Conservation (phyloP, 345 rosid genomes). For the Acer yangbiense region DNA sequence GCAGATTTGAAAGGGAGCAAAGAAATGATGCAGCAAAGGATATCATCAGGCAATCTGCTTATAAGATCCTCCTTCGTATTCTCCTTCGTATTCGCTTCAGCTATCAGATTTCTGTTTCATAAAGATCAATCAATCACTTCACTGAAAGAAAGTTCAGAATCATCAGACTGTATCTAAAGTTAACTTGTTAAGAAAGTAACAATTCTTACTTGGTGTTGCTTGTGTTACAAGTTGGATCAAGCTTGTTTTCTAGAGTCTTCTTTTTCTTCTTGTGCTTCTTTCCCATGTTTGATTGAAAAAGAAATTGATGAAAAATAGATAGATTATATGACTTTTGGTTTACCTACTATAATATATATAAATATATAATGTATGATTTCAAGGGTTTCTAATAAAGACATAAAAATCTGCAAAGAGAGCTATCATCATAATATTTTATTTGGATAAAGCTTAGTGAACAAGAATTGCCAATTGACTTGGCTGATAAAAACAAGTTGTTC, state of each 20-base stretch:
- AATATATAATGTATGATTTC: no score
- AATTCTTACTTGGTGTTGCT: constrained; percentile 1
- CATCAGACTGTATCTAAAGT: not conserved
- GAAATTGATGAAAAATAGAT: no score
- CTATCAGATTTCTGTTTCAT: not conserved
- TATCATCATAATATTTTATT: no score
- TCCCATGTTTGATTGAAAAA: constrained; percentile 4
- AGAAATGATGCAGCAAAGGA: constrained; percentile 12
- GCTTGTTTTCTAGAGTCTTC: not conserved
- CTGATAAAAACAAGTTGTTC: no score
- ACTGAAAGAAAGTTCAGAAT: no score
- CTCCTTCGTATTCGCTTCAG: not conserved
- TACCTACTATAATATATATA: no score
- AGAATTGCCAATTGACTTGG: no score
- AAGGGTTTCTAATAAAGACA: no score
- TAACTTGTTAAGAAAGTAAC: not conserved
- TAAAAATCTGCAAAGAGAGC: no score
- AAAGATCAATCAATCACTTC: not conserved
- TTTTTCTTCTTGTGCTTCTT: not conserved
- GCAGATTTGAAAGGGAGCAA: constrained; percentile 19
- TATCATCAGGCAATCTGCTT: not conserved
- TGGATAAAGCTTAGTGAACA: no score
- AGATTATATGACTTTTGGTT: no score
- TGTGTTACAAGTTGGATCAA: not conserved
- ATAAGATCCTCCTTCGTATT: not conserved